Evolutionary conservation across 106 monocot genomes (phyloP), one percentile per base, ranked within the genome.

Genomic region (Triglochin maritima): DNA sequence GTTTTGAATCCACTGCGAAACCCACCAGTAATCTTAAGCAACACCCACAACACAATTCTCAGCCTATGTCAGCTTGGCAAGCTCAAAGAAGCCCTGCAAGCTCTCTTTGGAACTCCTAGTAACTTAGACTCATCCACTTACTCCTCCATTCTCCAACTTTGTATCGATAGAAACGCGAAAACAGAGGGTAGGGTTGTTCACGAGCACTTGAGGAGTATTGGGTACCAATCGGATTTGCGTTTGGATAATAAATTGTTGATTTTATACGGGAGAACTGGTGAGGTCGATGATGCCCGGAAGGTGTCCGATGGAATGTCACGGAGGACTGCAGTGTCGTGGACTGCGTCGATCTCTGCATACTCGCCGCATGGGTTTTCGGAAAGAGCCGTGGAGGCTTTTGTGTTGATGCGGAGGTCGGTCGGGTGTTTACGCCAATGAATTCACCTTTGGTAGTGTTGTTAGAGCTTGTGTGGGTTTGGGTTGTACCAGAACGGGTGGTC

Each of bases 271-370:
- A 84, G 77, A 62, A 9, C 66, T 42, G 83, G 84, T 53, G 76
- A 89, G 41, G 9, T 79, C 29, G 48, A 3, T 11, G 55, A 78
- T 46, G 93, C 93, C 2, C 81, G 84, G 6, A 63, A 66, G 9
- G 68, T 94, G 66, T 89, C 89, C 49, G 86, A 89, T 64, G 59
- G 41, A 77, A 94, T 94, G 94, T 76, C 73, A 12, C 55, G 74
- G 0, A 74, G 78, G 64, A 81, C 66, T 71, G 72, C 87, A 9
- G 85, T 94, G 43, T 87, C 94, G 3, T 94, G 94, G 94, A 87
- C 84, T 9, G 80, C 89, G 7, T 72, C 86, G 79, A 80, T 94
- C 17, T 84, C 86, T 0, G 86, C 75, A 16, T 94, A 86, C 51
- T 63, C 79, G 4, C 76, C 70, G 15, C 79, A 84, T 53, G 79